These are phyloP conservation scores for Recurvomyces mirabilis DNA, from an alignment of 495 filamentous ascomycete species.

Conservation along the genomic window DNA sequence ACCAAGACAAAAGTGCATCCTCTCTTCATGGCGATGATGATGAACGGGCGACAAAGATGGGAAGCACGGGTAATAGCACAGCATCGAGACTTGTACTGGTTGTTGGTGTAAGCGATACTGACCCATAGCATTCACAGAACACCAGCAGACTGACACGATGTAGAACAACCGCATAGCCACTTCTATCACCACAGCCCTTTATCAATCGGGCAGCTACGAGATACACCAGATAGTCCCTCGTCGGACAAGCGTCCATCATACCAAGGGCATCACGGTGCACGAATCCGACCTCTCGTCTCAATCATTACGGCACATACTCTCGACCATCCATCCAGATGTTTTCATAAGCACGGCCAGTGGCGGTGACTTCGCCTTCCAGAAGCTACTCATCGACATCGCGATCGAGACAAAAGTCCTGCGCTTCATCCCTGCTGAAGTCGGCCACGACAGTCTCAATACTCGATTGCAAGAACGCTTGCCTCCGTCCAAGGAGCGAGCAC, in stretches of 20 bases:
- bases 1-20: too few species aligned
- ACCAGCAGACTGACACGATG: too few species aligned
- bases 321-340: constrained; percentile 43
- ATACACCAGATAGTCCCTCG: neutral
- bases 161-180: neutral
- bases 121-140: too few species aligned
- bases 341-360: constrained; percentile 37
- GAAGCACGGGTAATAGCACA: too few species aligned
- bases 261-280: neutral
- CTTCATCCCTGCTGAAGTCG: constrained; percentile 58
- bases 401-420: constrained; percentile 48
- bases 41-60: too few species aligned
- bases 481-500: constrained; percentile 5
- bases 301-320: neutral
- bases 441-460: constrained; percentile 39
- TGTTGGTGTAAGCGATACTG: too few species aligned
- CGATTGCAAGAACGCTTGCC: constrained; percentile 19
- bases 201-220: neutral
- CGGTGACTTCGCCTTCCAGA: constrained; percentile 32
- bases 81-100: too few species aligned
- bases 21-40: too few species aligned
- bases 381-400: constrained; percentile 46
- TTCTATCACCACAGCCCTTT: neutral
- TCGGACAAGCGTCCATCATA: neutral
- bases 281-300: neutral